Percentiles rank a stretch among this genome's conserved stretches.
phyloP scores from a whole-genome alignment of 129 eudicot species.

The carrot (Daucus carota) region DNA sequence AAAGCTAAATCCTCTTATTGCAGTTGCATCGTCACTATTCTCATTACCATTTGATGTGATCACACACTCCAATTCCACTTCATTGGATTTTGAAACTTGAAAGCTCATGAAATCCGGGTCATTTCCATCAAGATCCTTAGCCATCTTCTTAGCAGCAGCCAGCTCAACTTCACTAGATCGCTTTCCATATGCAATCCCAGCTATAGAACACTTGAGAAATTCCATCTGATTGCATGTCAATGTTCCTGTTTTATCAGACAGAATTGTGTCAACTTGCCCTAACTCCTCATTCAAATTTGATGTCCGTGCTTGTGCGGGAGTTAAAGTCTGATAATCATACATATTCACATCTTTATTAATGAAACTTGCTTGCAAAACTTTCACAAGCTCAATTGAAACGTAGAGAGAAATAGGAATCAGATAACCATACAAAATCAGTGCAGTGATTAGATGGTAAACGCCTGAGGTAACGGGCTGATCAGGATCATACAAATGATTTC shows the following conservation, averaged over 20 bases:
- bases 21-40: not conserved
- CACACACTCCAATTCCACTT: conserved; percentile 22
- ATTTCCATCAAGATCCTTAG: conserved; percentile 31
- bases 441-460: conserved; percentile 43
- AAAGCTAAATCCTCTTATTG: conserved; percentile 59
- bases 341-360: conserved; percentile 45
- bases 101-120: conserved; percentile 13
- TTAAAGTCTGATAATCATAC: conserved; percentile 48
- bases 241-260: conserved; percentile 82
- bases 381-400: conserved; percentile 72
- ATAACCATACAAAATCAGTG: conserved; percentile 60
- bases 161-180: conserved; percentile 57
- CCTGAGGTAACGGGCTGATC: conserved; percentile 18
- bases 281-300: conserved; percentile 78
- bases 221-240: conserved; percentile 82
- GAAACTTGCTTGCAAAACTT: conserved; percentile 56
- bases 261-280: conserved; percentile 69
- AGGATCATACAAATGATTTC: conserved; percentile 27
- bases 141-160: conserved; percentile 50
- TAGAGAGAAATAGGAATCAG: conserved; percentile 59
- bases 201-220: conserved; percentile 70
- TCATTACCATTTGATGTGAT: conserved; percentile 13
- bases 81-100: not conserved
- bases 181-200: conserved; percentile 59
- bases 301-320: conserved; percentile 56